phyloP scores from a whole-genome alignment of 2,329 filamentous ascomycete species.

The Aspergillus awamori region DNA sequence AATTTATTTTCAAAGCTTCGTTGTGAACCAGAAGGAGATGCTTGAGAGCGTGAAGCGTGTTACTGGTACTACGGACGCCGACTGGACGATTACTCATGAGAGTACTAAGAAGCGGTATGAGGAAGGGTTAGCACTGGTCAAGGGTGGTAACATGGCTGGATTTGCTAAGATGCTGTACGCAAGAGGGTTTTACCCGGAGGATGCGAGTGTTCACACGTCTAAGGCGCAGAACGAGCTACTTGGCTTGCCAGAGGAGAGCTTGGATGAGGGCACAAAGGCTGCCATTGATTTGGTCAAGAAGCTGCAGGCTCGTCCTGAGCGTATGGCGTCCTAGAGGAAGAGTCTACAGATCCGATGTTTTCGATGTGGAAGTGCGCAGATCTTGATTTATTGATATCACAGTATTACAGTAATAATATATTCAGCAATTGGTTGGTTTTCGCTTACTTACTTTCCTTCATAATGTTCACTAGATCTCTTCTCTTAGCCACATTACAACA shows the following conservation, averaged over 20 bases:
- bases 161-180: conserved; percentile 59
- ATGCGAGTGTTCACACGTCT: conserved; percentile 46
- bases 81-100: conserved; percentile 63
- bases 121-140: conserved; percentile 51
- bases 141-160: conserved; percentile 48
- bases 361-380: too few relatives aligned
- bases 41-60: conserved; percentile 63
- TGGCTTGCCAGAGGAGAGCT: conserved; percentile 60
- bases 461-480: too few relatives aligned
- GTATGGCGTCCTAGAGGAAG: conserved; percentile 29
- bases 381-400: too few relatives aligned
- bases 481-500: too few relatives aligned
- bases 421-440: too few relatives aligned
- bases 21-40: conserved; percentile 65
- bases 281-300: conserved; percentile 52
- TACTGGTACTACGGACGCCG: conserved; percentile 57
- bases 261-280: conserved; percentile 59
- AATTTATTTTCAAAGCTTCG: conserved; percentile 61
- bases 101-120: conserved; percentile 51
- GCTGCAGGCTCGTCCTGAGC: conserved; percentile 28
- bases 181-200: conserved; percentile 54
- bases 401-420: too few relatives aligned
- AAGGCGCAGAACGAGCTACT: conserved; percentile 57
- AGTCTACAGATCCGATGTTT: too few relatives aligned
- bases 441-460: too few relatives aligned